Evolutionary conservation across 306 rosid genomes (phyloP), one percentile per base, ranked within the genome.

Genomic region (Quercus variabilis): DNA sequence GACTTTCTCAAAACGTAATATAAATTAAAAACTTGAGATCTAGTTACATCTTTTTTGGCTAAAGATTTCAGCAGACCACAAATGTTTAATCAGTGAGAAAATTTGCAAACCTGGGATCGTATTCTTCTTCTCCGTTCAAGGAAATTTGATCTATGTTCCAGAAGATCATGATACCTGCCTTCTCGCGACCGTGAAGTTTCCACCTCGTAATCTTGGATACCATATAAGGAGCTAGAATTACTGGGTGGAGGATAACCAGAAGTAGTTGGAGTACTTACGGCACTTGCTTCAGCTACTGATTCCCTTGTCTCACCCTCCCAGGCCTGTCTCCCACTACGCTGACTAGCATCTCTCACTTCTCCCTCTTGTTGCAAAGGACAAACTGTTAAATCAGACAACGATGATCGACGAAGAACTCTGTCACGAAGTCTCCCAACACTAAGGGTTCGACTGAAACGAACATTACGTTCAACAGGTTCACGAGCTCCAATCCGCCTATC

Each of bases 401-500:
- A 82, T 86, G 99, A 88, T 86, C 92, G 89, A 52, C 96, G 96
- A 71, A 93, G 99, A 76, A 96, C 98, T 78, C 98, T 96, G 79
- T 96, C 98, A 26, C 98, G 97, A 82, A 96, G 99, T 85, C 99
- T 93, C 81, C 99, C 99, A 79, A 96, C 99, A 78, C 99, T 96
- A 41, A 96, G 81, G 41, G 99, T 96, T 74, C 99, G 87, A 84
- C 98, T 96, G 82, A 93, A 96, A 74, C 89, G 96, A 80, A 93
- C 97, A 87, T 93, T 96, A 38, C 90, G 89, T 9, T 96, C 98
- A 73, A 86, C 90, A 60, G 98, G 99, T 83, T 96, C 98, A 73
- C 93, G 92, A 81, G 83, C 80, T 69, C 90, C 98, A 82, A 80
- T 82, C 51, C 85, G 84, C 65, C 94, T 84, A 76, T 88, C 97